A percentile compares a stretch with the other conserved stretches of the same genome.
phyloP scores from a whole-genome alignment of 441 rosid genomes.

The Pelargonium citronellum region DNA sequence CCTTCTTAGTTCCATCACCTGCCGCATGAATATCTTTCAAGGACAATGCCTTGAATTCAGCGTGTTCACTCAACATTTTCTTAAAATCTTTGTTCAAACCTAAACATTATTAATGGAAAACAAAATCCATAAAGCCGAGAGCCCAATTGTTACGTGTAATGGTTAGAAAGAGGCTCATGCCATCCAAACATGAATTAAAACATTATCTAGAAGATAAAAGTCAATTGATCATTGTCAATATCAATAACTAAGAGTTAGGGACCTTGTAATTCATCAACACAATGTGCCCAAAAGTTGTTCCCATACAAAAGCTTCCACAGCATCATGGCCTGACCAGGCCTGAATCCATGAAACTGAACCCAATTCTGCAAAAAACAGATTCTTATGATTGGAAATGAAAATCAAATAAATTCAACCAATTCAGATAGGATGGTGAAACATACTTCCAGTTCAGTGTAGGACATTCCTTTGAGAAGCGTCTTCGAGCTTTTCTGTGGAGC shows the following conservation, averaged over 20 bases:
- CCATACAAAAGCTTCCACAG: conserved; percentile 82
- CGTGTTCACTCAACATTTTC: conserved; percentile 58
- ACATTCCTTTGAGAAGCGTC: conserved; percentile 67
- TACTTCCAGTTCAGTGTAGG: conserved; percentile 57
- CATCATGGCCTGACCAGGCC: conserved; percentile 91
- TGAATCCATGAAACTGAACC: conserved; percentile 74
- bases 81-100: conserved; percentile 82
- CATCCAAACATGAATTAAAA: not conserved
- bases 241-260: not conserved
- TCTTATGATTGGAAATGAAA: not conserved
- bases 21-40: conserved; percentile 59
- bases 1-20: conserved; percentile 88
- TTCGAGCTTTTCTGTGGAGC: conserved; percentile 30
- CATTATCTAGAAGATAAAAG: not conserved
- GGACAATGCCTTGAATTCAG: conserved; percentile 58
- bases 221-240: not conserved
- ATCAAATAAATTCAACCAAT: not conserved
- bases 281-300: conserved; percentile 58
- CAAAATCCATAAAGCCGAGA: conserved; percentile 1
- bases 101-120: conserved; percentile 19
- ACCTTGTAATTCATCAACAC: conserved; percentile 59
- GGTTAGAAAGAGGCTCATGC: not conserved
- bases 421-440: conserved; percentile 9
- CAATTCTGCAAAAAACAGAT: conserved; percentile 44
- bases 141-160: not conserved